Base-by-base conservation (phyloP, 495 filamentous ascomycete species). In the Daldinia concentrica region DNA sequence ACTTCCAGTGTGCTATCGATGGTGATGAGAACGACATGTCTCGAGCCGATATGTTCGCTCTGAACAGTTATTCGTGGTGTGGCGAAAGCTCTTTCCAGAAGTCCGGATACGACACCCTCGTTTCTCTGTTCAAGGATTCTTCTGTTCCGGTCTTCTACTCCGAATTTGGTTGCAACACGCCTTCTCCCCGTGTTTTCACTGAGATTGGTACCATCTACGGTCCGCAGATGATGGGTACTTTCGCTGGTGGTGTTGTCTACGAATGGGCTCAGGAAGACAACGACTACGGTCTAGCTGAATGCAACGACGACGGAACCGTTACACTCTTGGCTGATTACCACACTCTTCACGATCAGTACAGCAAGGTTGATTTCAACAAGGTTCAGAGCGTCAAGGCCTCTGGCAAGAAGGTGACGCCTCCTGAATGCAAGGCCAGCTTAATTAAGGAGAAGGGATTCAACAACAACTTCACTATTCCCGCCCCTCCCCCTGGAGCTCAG, bases 61-160 rank as follows among this genome's bases (percentile, higher is more conserved):
- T 98, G 65, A 98, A 98, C 87, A 92, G 89, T 63, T 98, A 98
- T 86, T 92, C 91, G 41, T 98, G 95, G 95, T 98, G 95, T 74
- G 94, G 93, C 50, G 82, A 89, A 43, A 90, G 92, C 58, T 87
- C 82, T 68, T 95, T 89, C 85, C 80, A 85, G 37, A 86, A 85
- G 52, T 87, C 90, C 2, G 85, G 89, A 68, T 98, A 93, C 80
- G 82, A 96, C 77, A 79, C 82, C 14, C 84, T 98, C 4, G 88
- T 92, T 45, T 77, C 82, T 8, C 86, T 90, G 74, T 96, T 98
- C 83, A 78, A 79, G 58, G 86, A 86, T 68, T 89, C 87, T 61
- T 90, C 90, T 32, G 85, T 97, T 59, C 95, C 95, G 22, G 87
- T 98, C 61, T 97, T 98, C 88, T 97, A 96, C 86, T 95, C 92